Base-by-base conservation (phyloP, 495 filamentous ascomycete species). In the Cercophora newfieldiana region DNA sequence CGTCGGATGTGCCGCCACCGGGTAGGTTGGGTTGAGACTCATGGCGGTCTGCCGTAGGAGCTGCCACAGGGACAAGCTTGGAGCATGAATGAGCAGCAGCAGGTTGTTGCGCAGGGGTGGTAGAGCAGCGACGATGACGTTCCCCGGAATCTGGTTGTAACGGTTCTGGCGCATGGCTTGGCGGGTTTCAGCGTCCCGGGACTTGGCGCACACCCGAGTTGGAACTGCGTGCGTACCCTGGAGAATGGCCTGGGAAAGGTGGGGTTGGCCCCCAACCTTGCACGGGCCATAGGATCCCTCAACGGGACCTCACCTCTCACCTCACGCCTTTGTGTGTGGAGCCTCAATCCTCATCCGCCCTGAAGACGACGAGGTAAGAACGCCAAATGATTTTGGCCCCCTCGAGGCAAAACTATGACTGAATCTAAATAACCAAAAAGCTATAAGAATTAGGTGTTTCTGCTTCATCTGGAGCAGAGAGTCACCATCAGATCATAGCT, bases 121-220 rank as follows among this genome's bases (percentile, higher is more conserved):
- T 19, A 57, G 29, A 19, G 19, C 6, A 28, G 50, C 18, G 33
- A 33, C 47, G 47, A 65, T 61, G 33, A 48, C 21, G 53, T 24
- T 26, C 26, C 18, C 49, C 33, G 18, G 29, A 26, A 59, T 59
- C 28, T 57, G 65, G 50, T 49, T 61, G 61, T 58, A 61, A 67
- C 58, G 47, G 61, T 54, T 61, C 29, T 29, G 29, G 58, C 29
- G 63, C 53, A 61, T 22, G 66, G 30, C 55, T 47, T 65, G 33
- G 59, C 49, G 49, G 56, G 68, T 70, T 70, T 70, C 66, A 68
- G 48, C 55, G 1, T 31, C 49, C 63, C 28, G 54, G 67, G 22
- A 56, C 31, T 44, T 30, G 66, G 65, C 33, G 16, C 65, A 30
- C 66, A 22, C 24, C 37, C 2, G 12, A 2, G 37, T 16, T 16